Base-by-base conservation (phyloP, 1,284 basidiomycete species). In the Melampsora allii-populina region DNA sequence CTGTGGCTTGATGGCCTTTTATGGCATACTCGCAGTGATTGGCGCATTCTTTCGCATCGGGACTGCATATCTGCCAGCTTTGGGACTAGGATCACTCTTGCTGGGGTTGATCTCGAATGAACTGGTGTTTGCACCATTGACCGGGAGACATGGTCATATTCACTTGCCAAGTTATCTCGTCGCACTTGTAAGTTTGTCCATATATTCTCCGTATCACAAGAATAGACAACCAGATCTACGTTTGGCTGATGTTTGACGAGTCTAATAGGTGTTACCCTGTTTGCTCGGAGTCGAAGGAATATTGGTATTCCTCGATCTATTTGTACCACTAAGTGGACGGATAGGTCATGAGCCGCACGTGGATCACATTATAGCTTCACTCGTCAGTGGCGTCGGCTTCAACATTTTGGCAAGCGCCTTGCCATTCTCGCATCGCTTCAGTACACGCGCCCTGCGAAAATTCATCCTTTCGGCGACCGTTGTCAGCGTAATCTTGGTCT, bases 341-440 rank as follows among this genome's bases (percentile, higher is more conserved):
- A 80, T 80, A 78, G 82, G 82, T 27, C 79, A 80, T 67, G 86
- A 89, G 48, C 90, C 89, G 0, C 93, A 94, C 0, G 88, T 88
- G 0, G 95, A 98, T 79, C 87, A 91, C 79, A 90, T 98, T 80
- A 91, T 98, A 64, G 94, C 92, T 0, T 87, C 88, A 12, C 78
- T 84, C 42, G 79, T 79, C 27, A 77, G 78, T 9, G 76, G n/a
- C 5, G 56, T 73, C 14, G 63, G 71, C 6, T 73, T 87, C 67
- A 83, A 89, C 10, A 86, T 88, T 63, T 82, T 88, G 31, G 87
- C 90, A 36, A 82, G 86, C 2, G 77, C 87, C 4, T 77, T 83
- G 6, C 89, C 91, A 0, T 85, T 93, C 24, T 83, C 86, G 12
- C 89, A 92, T 77, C 86, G 92, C 3, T 90, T 90, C 79, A 86